These are phyloP conservation scores for Penicillium cataractarum DNA, from an alignment of 495 filamentous ascomycete genomes.

Conservation along the genomic window DNA sequence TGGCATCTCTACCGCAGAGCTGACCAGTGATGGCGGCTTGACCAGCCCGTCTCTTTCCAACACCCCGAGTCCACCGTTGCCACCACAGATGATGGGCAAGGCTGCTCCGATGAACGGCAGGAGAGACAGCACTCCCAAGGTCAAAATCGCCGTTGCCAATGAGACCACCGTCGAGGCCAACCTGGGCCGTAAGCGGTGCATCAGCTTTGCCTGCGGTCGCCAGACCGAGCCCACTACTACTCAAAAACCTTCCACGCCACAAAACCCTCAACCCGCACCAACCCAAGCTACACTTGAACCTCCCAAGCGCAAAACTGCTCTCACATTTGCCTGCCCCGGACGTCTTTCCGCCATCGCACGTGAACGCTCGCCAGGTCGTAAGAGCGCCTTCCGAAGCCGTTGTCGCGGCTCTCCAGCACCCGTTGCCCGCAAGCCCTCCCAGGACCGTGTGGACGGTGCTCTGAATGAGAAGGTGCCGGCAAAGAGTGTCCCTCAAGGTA, in stretches of 20 bases:
- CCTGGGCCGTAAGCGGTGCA: constrained; percentile 79
- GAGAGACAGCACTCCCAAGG: constrained; percentile 33
- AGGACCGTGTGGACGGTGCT: constrained; percentile 19
- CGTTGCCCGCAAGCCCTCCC: constrained; percentile 54
- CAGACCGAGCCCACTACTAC: constrained; percentile 32
- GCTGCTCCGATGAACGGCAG: constrained; percentile 23
- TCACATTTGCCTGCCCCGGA: constrained; percentile 66
- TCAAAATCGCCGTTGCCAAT: constrained; percentile 40
- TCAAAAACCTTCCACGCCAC: constrained; percentile 25
- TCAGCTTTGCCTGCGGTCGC: constrained; percentile 83
- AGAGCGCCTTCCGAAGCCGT: constrained; percentile 37
- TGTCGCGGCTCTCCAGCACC: constrained; percentile 51
- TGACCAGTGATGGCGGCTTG: constrained; percentile 88
- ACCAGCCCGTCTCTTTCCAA: constrained; percentile 89
- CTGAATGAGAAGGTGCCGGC: constrained; percentile 16
- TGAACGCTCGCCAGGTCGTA: constrained; percentile 37
- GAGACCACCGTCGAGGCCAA: constrained; percentile 57
- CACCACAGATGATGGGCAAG: constrained; percentile 43
- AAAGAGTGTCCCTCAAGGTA: constrained; percentile 25
- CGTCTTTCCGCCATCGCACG: constrained; percentile 37
- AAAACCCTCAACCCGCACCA: constrained; percentile 19
- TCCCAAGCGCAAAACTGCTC: constrained; percentile 54
- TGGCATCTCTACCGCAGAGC: constrained; percentile 77
- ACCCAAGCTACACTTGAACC: constrained; percentile 34
- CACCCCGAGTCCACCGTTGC: constrained; percentile 83